Evolutionary conservation across 176 grass and related monocot species (phyloP).

Genomic region (Avena insularis): DNA sequence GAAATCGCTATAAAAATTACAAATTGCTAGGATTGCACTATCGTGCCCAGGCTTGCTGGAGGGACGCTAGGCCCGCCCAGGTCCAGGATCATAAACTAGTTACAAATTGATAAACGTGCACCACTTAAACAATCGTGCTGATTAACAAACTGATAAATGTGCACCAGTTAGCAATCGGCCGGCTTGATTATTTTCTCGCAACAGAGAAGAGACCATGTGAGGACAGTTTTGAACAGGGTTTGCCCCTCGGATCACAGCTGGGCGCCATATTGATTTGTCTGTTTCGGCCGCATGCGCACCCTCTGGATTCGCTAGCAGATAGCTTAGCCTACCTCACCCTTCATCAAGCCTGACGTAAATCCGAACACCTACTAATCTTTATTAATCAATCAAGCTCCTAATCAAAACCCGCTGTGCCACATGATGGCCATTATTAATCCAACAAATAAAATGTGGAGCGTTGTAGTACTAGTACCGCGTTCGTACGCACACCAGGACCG

Average conservation of each 20-base stretch:
- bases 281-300: background rate
- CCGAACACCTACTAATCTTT: constrained; percentile 19
- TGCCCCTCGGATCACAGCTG: background rate
- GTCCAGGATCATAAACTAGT: too few species aligned
- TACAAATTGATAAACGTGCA: too few species aligned
- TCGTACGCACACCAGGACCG: background rate
- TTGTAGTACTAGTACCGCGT: too few species aligned
- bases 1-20: too few species aligned
- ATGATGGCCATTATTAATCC: background rate
- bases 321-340: background rate
- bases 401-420: background rate
- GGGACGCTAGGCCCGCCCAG: too few species aligned
- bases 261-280: background rate
- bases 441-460: background rate
- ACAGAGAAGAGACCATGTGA: constrained; percentile 15
- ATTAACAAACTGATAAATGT: too few species aligned
- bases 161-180: too few species aligned
- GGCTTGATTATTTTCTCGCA: background rate
- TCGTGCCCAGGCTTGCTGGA: too few species aligned
- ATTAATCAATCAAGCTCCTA: background rate
- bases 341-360: constrained; percentile 41
- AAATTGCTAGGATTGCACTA: too few species aligned
- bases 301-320: background rate
- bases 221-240: background rate
- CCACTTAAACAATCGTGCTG: too few species aligned